These are phyloP conservation scores for Pueraria montana DNA, from an alignment of 306 rosid species.

Conservation along the genomic window DNA sequence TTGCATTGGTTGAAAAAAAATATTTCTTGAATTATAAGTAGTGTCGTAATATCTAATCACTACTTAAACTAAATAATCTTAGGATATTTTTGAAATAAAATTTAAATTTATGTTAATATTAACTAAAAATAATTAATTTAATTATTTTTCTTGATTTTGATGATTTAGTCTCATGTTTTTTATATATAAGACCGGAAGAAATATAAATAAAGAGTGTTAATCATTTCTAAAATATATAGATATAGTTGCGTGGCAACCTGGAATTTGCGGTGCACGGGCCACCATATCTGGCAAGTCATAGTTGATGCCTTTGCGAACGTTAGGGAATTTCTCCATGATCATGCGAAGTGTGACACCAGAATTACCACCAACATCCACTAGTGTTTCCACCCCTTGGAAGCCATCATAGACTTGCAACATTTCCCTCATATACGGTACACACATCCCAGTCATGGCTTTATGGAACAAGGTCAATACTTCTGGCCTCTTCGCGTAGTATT, in stretches of 20 bases:
- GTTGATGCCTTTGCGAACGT: conserved; percentile 65
- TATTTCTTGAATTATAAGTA: too few relatives aligned
- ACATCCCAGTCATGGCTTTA: conserved; percentile 64
- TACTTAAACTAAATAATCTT: too few relatives aligned
- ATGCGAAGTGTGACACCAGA: conserved; percentile 71
- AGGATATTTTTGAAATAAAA: too few relatives aligned
- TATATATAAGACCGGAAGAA: too few relatives aligned
- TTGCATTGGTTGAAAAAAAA: too few relatives aligned
- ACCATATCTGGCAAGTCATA: conserved; percentile 77
- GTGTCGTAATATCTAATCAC: too few relatives aligned
- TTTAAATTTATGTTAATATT: too few relatives aligned
- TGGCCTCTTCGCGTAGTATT: conserved; percentile 63
- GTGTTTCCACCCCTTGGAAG: conserved; percentile 59
- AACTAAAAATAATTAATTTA: too few relatives aligned
- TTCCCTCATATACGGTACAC: conserved; percentile 71
- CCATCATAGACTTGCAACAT: conserved; percentile 71
- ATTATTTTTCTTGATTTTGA: too few relatives aligned
- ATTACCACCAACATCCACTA: conserved; percentile 88
- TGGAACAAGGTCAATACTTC: conserved; percentile 63
- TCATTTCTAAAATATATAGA: too few relatives aligned
- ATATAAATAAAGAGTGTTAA: too few relatives aligned
- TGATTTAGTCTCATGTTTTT: too few relatives aligned
- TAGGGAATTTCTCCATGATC: conserved; percentile 66
- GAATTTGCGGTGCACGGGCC: conserved; percentile 63
- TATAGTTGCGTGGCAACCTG: conserved; percentile 49